Evolutionary conservation across 2,329 filamentous ascomycete species (phyloP).

Genomic region (Monilinia vaccinii-corymbosi): DNA sequence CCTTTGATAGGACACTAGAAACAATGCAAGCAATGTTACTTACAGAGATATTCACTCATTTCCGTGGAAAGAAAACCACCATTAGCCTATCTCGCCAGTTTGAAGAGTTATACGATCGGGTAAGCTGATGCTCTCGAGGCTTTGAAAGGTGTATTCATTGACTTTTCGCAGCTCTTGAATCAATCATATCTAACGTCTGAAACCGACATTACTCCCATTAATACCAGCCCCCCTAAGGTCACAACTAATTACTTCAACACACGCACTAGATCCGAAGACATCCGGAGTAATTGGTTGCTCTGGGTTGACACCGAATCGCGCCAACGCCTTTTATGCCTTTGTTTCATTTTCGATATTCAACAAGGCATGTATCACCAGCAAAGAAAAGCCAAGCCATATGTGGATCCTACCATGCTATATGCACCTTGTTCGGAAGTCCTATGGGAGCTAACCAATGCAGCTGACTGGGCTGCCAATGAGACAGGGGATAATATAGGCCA

Average conservation of each 20-base stretch:
- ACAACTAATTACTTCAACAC: background rate
- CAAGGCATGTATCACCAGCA: slow-evolving; percentile 42
- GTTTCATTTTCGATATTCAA: slow-evolving; percentile 48
- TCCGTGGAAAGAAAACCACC: slow-evolving; percentile 23
- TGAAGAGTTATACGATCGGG: slow-evolving; percentile 23
- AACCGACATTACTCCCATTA: background rate
- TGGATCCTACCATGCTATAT: slow-evolving; percentile 13
- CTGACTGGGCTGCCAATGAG: slow-evolving; percentile 36
- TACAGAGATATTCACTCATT: slow-evolving; percentile 27
- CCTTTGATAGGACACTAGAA: slow-evolving; percentile 21
- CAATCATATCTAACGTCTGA: background rate
- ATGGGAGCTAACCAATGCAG: slow-evolving; percentile 40
- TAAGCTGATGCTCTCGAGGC: slow-evolving; percentile 14
- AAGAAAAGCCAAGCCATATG: slow-evolving; percentile 4
- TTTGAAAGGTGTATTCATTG: background rate
- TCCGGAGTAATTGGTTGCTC: slow-evolving; percentile 34
- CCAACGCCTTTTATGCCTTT: slow-evolving; percentile 45
- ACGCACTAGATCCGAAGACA: slow-evolving; percentile 7
- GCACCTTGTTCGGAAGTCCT: slow-evolving; percentile 32
- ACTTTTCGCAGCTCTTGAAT: background rate
- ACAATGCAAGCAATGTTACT: slow-evolving; percentile 29
- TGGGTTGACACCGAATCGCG: slow-evolving; percentile 46
- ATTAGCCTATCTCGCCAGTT: slow-evolving; percentile 23
- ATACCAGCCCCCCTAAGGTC: background rate
- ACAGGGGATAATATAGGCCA: slow-evolving; percentile 8